phyloP scores from a whole-genome alignment of 257 asterid genomes.

The Jaltomata sinuosa region DNA sequence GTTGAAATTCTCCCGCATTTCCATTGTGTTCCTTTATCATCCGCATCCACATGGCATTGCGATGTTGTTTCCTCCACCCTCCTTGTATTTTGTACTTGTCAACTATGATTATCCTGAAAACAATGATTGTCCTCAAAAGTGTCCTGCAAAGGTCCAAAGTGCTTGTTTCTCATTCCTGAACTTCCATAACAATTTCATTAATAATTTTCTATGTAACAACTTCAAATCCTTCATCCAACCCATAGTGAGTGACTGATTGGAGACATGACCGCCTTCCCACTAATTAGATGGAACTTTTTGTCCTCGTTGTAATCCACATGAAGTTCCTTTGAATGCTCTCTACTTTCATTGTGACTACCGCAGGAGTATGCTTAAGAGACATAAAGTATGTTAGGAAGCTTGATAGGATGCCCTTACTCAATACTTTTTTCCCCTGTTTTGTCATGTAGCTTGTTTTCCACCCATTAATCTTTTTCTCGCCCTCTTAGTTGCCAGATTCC shows the following conservation, averaged over 20 bases:
- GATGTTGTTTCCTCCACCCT: not conserved
- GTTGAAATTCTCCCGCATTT: not conserved
- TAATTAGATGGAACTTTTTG: not conserved
- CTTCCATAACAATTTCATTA: not conserved
- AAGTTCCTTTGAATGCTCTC: not conserved
- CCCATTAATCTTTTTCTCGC: not conserved
- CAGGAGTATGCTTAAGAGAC: not conserved
- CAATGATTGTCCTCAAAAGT: not conserved
- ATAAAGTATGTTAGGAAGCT: not conserved
- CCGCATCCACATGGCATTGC: not conserved
- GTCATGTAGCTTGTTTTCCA: not conserved
- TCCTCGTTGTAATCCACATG: not conserved
- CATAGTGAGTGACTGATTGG: not conserved
- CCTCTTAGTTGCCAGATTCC: not conserved
- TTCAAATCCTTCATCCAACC: not conserved
- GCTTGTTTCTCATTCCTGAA: not conserved
- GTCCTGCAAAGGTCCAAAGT: not conserved
- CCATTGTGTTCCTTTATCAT: not conserved
- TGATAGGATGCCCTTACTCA: not conserved
- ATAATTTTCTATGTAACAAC: not conserved
- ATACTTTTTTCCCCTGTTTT: not conserved
- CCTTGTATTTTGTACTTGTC: not conserved
- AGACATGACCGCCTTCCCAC: not conserved
- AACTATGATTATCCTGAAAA: not conserved
- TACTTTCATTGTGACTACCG: not conserved